phyloP scores from a whole-genome alignment of 148 eudicot species.

The Fagopyrum homotropicum region DNA sequence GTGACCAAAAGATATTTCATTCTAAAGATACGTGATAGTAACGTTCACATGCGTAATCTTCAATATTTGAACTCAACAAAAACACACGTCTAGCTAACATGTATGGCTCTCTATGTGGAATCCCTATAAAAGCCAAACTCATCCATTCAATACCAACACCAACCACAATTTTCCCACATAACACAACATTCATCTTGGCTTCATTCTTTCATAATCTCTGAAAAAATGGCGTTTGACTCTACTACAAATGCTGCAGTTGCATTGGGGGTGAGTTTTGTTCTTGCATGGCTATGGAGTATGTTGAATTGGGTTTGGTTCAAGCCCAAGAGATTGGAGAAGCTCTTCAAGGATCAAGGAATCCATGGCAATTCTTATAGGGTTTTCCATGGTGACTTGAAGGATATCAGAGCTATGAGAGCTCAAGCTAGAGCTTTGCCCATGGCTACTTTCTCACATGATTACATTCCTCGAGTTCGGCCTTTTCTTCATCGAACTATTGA shows the following conservation, averaged over 20 bases:
- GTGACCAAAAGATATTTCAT: no score
- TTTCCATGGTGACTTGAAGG: conserved; percentile 31
- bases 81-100: neutral
- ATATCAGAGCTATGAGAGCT: conserved; percentile 18
- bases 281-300: conserved; percentile 16
- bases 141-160: neutral
- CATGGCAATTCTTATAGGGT: conserved; percentile 24
- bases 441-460: conserved; percentile 11
- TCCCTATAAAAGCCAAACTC: neutral
- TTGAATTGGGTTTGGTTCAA: conserved; percentile 28
- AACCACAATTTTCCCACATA: no score
- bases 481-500: conserved; percentile 21
- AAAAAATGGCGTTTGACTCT: neutral
- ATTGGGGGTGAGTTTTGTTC: neutral
- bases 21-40: no score
- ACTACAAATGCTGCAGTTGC: neutral
- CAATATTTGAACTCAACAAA: no score
- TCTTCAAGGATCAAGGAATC: conserved; percentile 23
- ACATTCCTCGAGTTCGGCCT: conserved; percentile 23
- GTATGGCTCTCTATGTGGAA: neutral
- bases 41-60: no score
- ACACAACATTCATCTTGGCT: neutral
- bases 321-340: conserved; percentile 29
- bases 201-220: neutral
- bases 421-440: conserved; percentile 26